A percentile compares a stretch with the other conserved stretches of the same genome.
These are phyloP conservation scores for Phytophthora melonis DNA, from an alignment of 352 stramenopile species.

Conservation along the genomic window DNA sequence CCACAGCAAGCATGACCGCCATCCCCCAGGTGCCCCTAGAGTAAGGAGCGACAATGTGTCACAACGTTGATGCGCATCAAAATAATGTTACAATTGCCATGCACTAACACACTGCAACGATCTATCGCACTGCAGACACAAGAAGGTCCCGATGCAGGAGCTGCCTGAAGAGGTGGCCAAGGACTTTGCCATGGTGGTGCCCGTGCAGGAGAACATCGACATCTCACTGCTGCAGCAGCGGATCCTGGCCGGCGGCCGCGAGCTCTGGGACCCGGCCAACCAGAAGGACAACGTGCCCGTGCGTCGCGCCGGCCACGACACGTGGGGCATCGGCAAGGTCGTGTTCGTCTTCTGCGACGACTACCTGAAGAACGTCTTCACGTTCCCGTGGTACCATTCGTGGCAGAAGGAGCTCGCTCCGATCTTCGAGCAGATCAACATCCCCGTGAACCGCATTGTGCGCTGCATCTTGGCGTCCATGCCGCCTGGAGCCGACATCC, in stretches of 20 bases:
- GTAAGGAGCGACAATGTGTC: slow-evolving; percentile 22
- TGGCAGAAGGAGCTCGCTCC: slow-evolving; percentile 82
- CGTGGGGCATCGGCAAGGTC: slow-evolving; percentile 98
- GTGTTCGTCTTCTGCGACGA: slow-evolving; percentile 99
- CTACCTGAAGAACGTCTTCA: slow-evolving; percentile 96
- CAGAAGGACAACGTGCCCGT: slow-evolving; percentile 93
- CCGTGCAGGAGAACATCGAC: slow-evolving; percentile 71
- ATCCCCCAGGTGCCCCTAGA: slow-evolving; percentile 51
- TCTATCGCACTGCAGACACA: slow-evolving; percentile 53
- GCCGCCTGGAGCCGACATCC: slow-evolving; percentile 95
- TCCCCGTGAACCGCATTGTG: slow-evolving; percentile 89
- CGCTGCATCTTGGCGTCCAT: slow-evolving; percentile 97
- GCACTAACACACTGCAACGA: background rate
- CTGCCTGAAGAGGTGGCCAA: slow-evolving; percentile 52
- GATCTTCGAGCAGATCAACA: slow-evolving; percentile 92
- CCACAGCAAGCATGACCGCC: slow-evolving; percentile 29
- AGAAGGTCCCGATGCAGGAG: slow-evolving; percentile 72
- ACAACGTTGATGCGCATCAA: background rate
- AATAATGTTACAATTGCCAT: background rate
- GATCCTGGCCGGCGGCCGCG: slow-evolving; percentile 51
- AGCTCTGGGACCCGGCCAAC: slow-evolving; percentile 73
- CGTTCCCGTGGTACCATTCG: slow-evolving; percentile 94
- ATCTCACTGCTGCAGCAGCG: slow-evolving; percentile 70
- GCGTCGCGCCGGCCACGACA: slow-evolving; percentile 95
- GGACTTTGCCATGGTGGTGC: slow-evolving; percentile 59